phyloP scores from a whole-genome alignment of 495 filamentous ascomycete genomes.

The Chaetomium cochliodes region DNA sequence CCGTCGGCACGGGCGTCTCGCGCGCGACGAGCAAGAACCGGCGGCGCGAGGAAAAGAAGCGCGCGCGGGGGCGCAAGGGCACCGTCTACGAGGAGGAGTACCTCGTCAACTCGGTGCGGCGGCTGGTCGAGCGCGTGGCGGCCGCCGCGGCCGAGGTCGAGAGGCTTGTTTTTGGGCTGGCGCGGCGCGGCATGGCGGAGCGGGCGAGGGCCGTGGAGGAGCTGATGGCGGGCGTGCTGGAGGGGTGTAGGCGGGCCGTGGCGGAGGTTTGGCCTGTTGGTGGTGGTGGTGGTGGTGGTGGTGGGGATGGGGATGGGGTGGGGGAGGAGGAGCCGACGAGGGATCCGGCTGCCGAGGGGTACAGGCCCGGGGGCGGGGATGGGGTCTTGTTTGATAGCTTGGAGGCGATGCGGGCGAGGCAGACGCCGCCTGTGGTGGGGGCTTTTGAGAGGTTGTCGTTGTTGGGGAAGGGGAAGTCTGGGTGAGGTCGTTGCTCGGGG shows the following conservation, averaged over 20 bases:
- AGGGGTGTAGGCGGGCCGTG: conserved; percentile 60
- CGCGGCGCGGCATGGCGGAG: conserved; percentile 82
- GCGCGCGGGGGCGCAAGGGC: conserved; percentile 89
- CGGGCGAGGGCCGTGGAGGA: conserved; percentile 74
- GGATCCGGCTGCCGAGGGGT: conserved; percentile 38
- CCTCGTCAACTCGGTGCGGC: conserved; percentile 78
- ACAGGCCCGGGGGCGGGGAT: conserved; percentile 48
- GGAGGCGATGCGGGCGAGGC: conserved; percentile 45
- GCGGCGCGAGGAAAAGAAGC: conserved; percentile 86
- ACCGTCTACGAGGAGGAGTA: conserved; percentile 98
- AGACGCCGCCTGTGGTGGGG: conserved; percentile 48
- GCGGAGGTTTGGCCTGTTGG: conserved; percentile 62
- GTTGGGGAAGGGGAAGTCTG: conserved; percentile 31
- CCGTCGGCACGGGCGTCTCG: conserved; percentile 61
- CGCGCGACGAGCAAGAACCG: conserved; percentile 81
- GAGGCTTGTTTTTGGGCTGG: conserved; percentile 68
- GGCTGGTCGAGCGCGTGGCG: conserved; percentile 83
- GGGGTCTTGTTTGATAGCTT: conserved; percentile 52
- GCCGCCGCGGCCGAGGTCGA: conserved; percentile 63
- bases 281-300: conserved; percentile 27
- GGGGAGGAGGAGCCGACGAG: conserved; percentile 2
- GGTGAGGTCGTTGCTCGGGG: conserved; percentile 37
- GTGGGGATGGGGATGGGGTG: conserved; percentile 24
- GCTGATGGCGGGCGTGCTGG: conserved; percentile 67
- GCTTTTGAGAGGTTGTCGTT: conserved; percentile 53